Conservation (phyloP, 805 yeast species). For the Suhomyces tanzawaensis region DNA sequence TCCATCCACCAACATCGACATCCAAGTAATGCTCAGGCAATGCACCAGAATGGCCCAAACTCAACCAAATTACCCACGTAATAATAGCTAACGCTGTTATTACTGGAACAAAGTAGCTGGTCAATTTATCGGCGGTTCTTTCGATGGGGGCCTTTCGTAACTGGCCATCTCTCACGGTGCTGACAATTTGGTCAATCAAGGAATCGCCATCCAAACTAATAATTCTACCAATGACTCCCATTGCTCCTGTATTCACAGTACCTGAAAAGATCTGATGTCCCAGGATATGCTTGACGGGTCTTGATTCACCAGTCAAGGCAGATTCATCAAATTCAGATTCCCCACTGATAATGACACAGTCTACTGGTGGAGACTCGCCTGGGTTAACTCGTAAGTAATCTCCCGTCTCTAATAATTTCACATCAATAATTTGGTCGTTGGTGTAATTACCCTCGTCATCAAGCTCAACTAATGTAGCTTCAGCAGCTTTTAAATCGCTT, state of each 20-base stretch:
- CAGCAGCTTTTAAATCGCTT: slow-evolving; percentile 48
- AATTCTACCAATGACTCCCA: slow-evolving; percentile 52
- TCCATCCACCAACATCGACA: slow-evolving; percentile 70
- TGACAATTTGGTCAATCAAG: slow-evolving; percentile 65
- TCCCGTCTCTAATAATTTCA: slow-evolving; percentile 49
- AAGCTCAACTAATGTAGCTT: slow-evolving; percentile 44
- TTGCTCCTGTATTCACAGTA: slow-evolving; percentile 61
- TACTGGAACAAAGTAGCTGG: slow-evolving; percentile 72
- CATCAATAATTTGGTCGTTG: slow-evolving; percentile 34
- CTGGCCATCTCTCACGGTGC: slow-evolving; percentile 72
- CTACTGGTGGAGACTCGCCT: slow-evolving; percentile 62
- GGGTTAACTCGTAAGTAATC: slow-evolving; percentile 48
- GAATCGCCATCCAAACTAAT: slow-evolving; percentile 62
- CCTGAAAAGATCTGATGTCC: slow-evolving; percentile 77
- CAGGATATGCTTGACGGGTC: slow-evolving; percentile 51
- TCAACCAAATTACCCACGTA: slow-evolving; percentile 71
- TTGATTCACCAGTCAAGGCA: slow-evolving; percentile 60
- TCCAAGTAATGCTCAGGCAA: slow-evolving; percentile 58
- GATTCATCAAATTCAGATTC: slow-evolving; percentile 55
- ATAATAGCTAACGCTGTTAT: slow-evolving; percentile 57
- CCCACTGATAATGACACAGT: slow-evolving; percentile 50
- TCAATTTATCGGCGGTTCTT: slow-evolving; percentile 62
- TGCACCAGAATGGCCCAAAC: slow-evolving; percentile 51
- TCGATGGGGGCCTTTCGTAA: slow-evolving; percentile 72
- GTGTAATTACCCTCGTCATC: slow-evolving; percentile 14